Evolutionary conservation across 257 asterid genomes (phyloP).

Genomic region (Solanum pennellii): DNA sequence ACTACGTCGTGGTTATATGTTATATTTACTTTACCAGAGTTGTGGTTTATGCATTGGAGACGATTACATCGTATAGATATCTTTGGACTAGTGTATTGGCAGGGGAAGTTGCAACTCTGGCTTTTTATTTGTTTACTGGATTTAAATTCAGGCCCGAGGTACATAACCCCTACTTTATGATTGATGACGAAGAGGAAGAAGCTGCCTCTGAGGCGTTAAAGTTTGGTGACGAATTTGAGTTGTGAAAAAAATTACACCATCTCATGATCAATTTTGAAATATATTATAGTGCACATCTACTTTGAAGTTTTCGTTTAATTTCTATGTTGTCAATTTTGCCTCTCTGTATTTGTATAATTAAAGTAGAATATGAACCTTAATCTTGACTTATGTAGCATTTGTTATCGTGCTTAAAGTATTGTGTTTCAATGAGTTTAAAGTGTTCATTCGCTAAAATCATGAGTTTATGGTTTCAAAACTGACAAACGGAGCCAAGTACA

Average conservation of each 20-base stretch:
- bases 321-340: not conserved
- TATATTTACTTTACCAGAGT: constrained; percentile 83
- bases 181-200: constrained; percentile 85
- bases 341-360: not conserved
- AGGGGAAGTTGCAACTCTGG: constrained; percentile 68
- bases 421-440: no score
- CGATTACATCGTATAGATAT: constrained; percentile 67
- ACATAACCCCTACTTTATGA: constrained; percentile 66
- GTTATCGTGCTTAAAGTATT: no score
- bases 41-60: constrained; percentile 80
- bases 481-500: no score
- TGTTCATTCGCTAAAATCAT: no score
- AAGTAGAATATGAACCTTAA: not conserved
- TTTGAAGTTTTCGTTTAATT: not conserved
- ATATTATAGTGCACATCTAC: not conserved
- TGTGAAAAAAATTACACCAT: constrained; percentile 21
- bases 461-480: no score
- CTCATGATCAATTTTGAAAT: not conserved
- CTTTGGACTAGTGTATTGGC: constrained; percentile 82
- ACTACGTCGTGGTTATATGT: constrained; percentile 71
- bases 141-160: constrained; percentile 75
- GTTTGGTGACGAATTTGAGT: constrained; percentile 83
- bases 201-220: constrained; percentile 81
- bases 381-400: not conserved
- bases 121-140: constrained; percentile 65